phyloP scores from a whole-genome alignment of 768 basidiomycete species.

The Butyriboletus loyo region DNA sequence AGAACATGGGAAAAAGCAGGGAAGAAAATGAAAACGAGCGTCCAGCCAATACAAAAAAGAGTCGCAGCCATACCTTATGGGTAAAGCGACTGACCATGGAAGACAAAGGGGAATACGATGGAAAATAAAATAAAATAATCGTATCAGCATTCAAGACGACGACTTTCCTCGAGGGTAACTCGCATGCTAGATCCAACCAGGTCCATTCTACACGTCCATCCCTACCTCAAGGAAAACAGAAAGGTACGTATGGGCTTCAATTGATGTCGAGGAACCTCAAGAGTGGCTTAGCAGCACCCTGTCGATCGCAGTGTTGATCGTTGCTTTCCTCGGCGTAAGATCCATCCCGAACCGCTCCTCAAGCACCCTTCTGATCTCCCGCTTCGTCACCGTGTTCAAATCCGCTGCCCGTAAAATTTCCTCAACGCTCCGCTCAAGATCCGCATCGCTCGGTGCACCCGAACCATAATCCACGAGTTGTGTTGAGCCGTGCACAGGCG shows the following conservation, averaged over 20 bases:
- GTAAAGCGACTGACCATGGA: constrained; percentile 4
- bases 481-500: constrained; percentile 49
- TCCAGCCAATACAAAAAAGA: constrained; percentile 6
- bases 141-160: constrained; percentile 15
- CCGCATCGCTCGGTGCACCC: constrained; percentile 58
- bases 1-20: not conserved
- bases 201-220: constrained; percentile 18
- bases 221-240: not conserved
- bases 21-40: constrained; percentile 5
- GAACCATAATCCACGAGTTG: constrained; percentile 41
- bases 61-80: not conserved
- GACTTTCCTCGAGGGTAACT: constrained; percentile 8
- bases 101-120: constrained; percentile 3
- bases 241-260: not conserved
- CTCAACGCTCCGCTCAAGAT: constrained; percentile 73
- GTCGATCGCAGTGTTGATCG: constrained; percentile 79
- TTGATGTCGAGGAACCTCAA: constrained; percentile 2
- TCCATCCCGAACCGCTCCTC: constrained; percentile 82
- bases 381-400: constrained; percentile 88
- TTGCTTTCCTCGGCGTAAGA: constrained; percentile 63
- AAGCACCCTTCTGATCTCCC: constrained; percentile 79
- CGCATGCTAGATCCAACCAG: constrained; percentile 19
- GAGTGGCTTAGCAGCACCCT: constrained; percentile 56
- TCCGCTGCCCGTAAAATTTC: constrained; percentile 75
- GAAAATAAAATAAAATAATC: not conserved